Evolutionary conservation across 257 asterid genomes (phyloP), one percentile per base, ranked within the genome.

Genomic region (Echium plantagineum): DNA sequence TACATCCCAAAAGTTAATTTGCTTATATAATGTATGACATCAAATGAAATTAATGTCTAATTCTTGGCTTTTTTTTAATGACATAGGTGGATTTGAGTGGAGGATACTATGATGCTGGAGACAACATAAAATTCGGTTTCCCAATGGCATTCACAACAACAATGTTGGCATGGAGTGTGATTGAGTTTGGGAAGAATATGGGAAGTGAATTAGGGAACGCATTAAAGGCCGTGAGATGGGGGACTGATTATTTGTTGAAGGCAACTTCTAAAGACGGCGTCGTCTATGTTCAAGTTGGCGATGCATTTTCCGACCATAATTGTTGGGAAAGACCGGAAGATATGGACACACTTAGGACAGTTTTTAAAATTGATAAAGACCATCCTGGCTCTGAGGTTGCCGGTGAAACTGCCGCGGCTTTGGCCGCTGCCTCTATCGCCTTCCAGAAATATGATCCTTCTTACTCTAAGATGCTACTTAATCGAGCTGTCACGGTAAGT

Each of bases 311-410:
- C 15, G 97, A 89, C 79, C 97, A 89, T 70, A 81, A 68, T 68
- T 86, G 97, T 32, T 89, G 96, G 95, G 91, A 89, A 22, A 81
- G 95, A 71, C 96, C 96, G 0, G 96, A 89, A 52, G 96, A 89
- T 17, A 89, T 89, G 97, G 91, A 86, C 59, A 89, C 97, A 0
- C 52, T 64, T 59, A 64, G 97, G 61, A 82, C 80, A 3, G 94
- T 77, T 17, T 84, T 84, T 73, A 81, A 65, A 67, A 77, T 89
- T 6, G 95, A 86, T 35, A 69, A 65, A 46, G 78, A 73, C 62
- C 64, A 84, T 66, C 97, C 95, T 0, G 95, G 95, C 12, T 89
- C 95, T 13, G 97, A 89, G 69, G 93, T 89, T 3, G 94, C 97
- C 35, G 97, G 91, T 0, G 97, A 89, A 55, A 84, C 94, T 1